Base-by-base conservation (phyloP, 2,329 filamentous ascomycete species). In the Colletotrichum simmondsii region DNA sequence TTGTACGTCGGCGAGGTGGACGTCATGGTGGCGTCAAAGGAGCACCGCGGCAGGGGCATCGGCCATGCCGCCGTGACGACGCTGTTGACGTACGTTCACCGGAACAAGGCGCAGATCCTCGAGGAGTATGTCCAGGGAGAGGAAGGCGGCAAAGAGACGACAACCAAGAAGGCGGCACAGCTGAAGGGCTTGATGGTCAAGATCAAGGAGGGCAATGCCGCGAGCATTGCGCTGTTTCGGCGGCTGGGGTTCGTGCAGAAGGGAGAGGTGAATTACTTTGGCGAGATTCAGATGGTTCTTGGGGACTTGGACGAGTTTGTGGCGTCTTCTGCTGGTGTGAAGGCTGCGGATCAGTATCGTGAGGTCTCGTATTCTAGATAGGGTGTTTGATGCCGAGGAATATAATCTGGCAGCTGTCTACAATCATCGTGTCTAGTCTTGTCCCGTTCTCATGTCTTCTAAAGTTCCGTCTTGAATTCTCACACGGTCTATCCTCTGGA, bases 1-100 rank as follows among this genome's bases (percentile, higher is more conserved):
- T 61, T 24, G 37, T 81, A 83, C 72, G 81, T 92, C 4, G 95
- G 93, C 28, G 95, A 97, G 79, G 83, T 98, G 7, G 94, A 97
- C 81, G 89, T 98, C 75, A 97, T 98, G 95, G 92, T 98, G 74
- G 95, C 95, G 0, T 83, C 85, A 2, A 83, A 83, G 5, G 78
- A 80, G 0, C 83, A 90, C 35, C 90, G 92, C 28, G 85, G 92
- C 0, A 84, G 85, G 8, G 95, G 95, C 0, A 84, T 91, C 7
- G 95, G 94, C 0, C 85, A 87, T 5, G 88, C 89, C 0, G 90
- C 93, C 0, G 85, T 98, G 1, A 79, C 90, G 3, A 84, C 90
- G 0, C 93, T 98, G 68, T 78, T 98, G 62, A 81, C 85, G 58
- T 98, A 95, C 78, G 85, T 98, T 6, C 76, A 85, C 5, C 79